Evolutionary conservation across 352 stramenopile genomes (phyloP), one percentile per base, ranked within the genome.

Genomic region (Aphanomyces cochlioides): DNA sequence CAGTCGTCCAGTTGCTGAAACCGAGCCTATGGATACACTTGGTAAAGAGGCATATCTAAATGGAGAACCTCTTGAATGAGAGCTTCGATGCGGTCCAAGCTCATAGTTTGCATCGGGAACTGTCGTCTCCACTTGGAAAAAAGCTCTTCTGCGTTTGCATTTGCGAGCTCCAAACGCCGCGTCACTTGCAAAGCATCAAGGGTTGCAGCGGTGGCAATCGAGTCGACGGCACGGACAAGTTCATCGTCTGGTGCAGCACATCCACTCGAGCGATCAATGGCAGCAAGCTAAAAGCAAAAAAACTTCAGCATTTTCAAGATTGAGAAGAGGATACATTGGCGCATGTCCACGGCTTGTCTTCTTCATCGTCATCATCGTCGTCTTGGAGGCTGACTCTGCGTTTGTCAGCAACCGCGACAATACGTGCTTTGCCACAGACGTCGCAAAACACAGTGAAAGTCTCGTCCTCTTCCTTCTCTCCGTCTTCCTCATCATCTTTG

Each of bases 391-490:
- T 73, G 8, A 69, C 59, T 37, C 67, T 47, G 43, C 40, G 60
- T 6, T 76, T 79, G 73, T 92, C 82, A 3, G 79, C 69, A 2
- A 73, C 47, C 10, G 80, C 84, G 21, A 95, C 58, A 19, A 93
- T 89, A 6, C 87, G 85, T 5, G 83, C 84, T 72, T 95, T 95
- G 69, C 79, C 80, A 69, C 87, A 95, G n/a, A 47, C 56, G 72
- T 95, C 87, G 43, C 87, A 95, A 61, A 91, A 89, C 13, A 92
- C 82, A 0, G 87, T 93, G 5, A 76, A 88, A 19, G 79, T 84
- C 64, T 81, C 75, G 47, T 90, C 83, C 3, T 89, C 48, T 4
- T 85, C 83, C 3, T 89, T 48, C 5, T 85, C 79, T 0, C 89
- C 83, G 1, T 74, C 77, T 17, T 88, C 72, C 1, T 78, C 72